phyloP scores from a whole-genome alignment of 345 rosid genomes.

The Hibiscus mutabilis region DNA sequence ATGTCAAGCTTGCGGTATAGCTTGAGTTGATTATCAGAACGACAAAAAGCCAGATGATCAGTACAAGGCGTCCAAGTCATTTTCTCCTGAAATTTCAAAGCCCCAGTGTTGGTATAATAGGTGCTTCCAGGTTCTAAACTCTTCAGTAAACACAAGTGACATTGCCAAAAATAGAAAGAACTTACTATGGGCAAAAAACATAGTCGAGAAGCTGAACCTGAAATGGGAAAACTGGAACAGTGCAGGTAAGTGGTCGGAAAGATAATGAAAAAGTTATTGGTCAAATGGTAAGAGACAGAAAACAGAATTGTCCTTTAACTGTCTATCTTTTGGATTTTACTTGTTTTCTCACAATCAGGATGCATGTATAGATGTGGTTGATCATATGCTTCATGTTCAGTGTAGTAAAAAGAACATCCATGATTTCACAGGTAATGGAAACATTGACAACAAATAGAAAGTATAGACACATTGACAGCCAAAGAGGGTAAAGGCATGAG shows the following conservation, averaged over 20 bases:
- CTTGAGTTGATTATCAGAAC: slow-evolving; percentile 79
- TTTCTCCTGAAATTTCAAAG: slow-evolving; percentile 59
- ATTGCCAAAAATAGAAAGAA: slow-evolving; percentile 14
- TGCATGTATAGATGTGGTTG: neutral
- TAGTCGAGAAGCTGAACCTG: slow-evolving; percentile 94
- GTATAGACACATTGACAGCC: neutral
- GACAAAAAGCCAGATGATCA: slow-evolving; percentile 88
- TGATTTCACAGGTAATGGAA: neutral
- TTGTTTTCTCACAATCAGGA: neutral
- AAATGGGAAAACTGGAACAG: slow-evolving; percentile 11
- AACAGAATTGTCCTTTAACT: neutral
- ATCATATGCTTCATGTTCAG: neutral
- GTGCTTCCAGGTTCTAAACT: neutral
- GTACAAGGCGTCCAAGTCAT: slow-evolving; percentile 69
- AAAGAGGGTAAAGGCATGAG: neutral
- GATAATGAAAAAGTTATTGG: neutral
- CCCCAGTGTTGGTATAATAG: neutral
- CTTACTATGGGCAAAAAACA: slow-evolving; percentile 91
- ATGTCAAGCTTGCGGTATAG: slow-evolving; percentile 91
- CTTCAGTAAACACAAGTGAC: neutral
- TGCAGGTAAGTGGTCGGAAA: neutral
- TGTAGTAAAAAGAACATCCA: neutral
- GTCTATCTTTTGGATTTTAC: neutral
- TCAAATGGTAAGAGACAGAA: slow-evolving; percentile 3
- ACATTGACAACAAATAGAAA: neutral